A percentile compares a stretch with the other conserved stretches of the same genome.
Evolutionary conservation across 371 early-diverging fungal species (phyloP).

Genomic region (Lichtheimia corymbifera): DNA sequence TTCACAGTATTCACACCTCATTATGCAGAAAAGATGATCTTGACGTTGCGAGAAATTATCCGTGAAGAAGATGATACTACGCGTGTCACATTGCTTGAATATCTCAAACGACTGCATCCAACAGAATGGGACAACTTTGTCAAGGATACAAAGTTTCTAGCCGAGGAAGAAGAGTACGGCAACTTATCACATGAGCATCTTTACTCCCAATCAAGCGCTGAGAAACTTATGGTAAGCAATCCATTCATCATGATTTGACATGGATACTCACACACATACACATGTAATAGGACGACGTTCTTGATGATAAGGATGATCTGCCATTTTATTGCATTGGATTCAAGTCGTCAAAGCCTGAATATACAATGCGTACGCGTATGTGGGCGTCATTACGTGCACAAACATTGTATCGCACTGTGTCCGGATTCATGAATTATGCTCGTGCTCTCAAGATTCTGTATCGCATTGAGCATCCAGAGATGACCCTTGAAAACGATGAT

Average conservation of each 20-base stretch:
- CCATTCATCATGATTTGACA: neutral
- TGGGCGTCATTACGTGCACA: constrained; percentile 91
- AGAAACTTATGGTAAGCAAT: neutral
- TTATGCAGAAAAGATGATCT: constrained; percentile 85
- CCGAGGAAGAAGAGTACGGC: constrained; percentile 59
- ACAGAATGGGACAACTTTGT: constrained; percentile 93
- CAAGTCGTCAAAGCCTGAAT: constrained; percentile 84
- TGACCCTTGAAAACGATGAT: constrained; percentile 59
- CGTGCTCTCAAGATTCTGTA: constrained; percentile 82
- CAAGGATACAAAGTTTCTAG: constrained; percentile 82
- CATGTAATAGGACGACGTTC: neutral
- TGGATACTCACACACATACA: neutral
- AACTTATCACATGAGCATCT: constrained; percentile 11
- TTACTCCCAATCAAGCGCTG: neutral
- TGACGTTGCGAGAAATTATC: constrained; percentile 83
- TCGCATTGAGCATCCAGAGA: constrained; percentile 82
- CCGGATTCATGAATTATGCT: constrained; percentile 91
- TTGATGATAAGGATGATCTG: constrained; percentile 69
- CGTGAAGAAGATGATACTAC: constrained; percentile 84
- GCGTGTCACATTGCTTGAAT: constrained; percentile 82
- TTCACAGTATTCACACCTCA: constrained; percentile 93
- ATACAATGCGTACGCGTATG: constrained; percentile 81
- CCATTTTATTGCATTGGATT: constrained; percentile 86
- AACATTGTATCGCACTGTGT: constrained; percentile 86
- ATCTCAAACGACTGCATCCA: constrained; percentile 80